Conservation (phyloP, 495 filamentous ascomycete genomes). For the Penicillium daleae region DNA sequence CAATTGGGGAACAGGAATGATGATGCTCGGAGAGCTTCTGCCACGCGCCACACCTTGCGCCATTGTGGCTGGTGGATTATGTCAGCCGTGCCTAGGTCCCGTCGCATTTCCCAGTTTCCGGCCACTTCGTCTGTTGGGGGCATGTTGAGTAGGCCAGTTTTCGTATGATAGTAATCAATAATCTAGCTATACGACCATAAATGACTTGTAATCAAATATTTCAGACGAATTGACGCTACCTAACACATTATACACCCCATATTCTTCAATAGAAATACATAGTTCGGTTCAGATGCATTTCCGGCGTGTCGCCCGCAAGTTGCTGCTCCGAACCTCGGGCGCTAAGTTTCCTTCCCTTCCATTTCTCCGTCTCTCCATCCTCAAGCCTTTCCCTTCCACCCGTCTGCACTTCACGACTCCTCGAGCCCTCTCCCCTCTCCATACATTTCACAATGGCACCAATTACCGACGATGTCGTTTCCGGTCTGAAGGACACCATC, state of each 20-base stretch:
- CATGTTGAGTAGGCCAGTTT: not conserved
- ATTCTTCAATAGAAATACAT: not conserved
- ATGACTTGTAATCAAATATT: not conserved
- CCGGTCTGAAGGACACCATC: slow-evolving; percentile 76
- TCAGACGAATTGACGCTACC: not conserved
- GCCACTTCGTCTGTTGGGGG: slow-evolving; percentile 2
- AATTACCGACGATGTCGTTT: slow-evolving; percentile 75
- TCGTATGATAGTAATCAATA: not conserved
- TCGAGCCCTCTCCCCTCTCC: slow-evolving; percentile 25
- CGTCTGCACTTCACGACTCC: slow-evolving; percentile 18
- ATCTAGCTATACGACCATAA: not conserved
- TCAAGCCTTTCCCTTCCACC: slow-evolving; percentile 26
- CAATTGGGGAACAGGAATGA: slow-evolving; percentile 23
- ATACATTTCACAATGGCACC: slow-evolving; percentile 70
- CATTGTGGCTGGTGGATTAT: slow-evolving; percentile 24
- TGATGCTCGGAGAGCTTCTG: slow-evolving; percentile 35
- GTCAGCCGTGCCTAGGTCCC: slow-evolving; percentile 17
- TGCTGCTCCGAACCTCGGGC: slow-evolving; percentile 38
- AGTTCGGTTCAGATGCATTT: slow-evolving; percentile 3
- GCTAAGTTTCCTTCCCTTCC: slow-evolving; percentile 39
- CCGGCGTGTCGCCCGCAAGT: not conserved
- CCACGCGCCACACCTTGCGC: slow-evolving; percentile 23
- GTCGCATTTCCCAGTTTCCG: not conserved
- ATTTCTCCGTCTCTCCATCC: slow-evolving; percentile 42
- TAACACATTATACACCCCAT: not conserved